Conservation (phyloP, 768 basidiomycete genomes). For the Suillus luteus region DNA sequence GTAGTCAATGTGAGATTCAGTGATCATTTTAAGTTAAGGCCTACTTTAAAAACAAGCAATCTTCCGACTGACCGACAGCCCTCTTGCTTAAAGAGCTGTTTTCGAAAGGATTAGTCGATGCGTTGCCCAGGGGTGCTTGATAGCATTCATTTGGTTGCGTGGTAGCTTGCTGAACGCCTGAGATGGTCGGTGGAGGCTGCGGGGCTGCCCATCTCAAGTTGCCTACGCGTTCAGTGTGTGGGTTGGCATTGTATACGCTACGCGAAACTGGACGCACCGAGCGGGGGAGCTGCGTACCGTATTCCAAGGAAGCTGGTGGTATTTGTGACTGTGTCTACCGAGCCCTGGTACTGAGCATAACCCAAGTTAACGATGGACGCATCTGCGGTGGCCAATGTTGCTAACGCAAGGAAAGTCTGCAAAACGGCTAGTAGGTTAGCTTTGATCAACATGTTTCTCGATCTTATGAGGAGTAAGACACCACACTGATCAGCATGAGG, state of each 20-base stretch:
- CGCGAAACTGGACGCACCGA: slow-evolving; percentile 19
- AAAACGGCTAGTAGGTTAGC: slow-evolving; percentile 5
- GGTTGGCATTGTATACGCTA: background rate
- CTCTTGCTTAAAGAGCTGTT: slow-evolving; percentile 10
- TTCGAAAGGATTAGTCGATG: slow-evolving; percentile 16
- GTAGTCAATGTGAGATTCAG: background rate
- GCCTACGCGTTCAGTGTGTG: slow-evolving; percentile 14
- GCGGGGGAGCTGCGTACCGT: slow-evolving; percentile 29
- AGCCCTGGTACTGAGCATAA: slow-evolving; percentile 31
- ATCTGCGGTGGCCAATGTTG: background rate
- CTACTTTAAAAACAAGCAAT: slow-evolving; percentile 36
- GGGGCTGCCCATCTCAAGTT: slow-evolving; percentile 30
- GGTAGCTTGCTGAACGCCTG: slow-evolving; percentile 20
- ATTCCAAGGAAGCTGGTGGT: slow-evolving; percentile 31
- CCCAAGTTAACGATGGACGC: slow-evolving; percentile 28
- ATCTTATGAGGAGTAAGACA: background rate
- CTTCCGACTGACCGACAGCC: slow-evolving; percentile 23
- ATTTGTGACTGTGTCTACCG: slow-evolving; percentile 16
- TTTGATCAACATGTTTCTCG: background rate
- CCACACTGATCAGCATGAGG: background rate
- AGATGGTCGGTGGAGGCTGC: slow-evolving; percentile 15
- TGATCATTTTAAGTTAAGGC: background rate
- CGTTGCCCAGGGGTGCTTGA: slow-evolving; percentile 18
- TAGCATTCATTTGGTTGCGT: slow-evolving; percentile 23
- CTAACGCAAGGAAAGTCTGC: slow-evolving; percentile 15